phyloP scores from a whole-genome alignment of 345 rosid species.

The sweet orange (Citrus sinensis) region DVS_A1.0 CM039166.1:23772001-23772500 shows the following conservation, averaged over 20 bases:
- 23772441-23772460: conserved; percentile 25
- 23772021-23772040: not conserved
- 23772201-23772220: not conserved
- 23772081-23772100: not conserved
- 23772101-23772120: not conserved
- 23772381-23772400: conserved; percentile 29
- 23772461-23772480: not conserved
- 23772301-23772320: conserved; percentile 8
- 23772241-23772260: not conserved
- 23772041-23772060: not conserved
- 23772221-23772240: not conserved
- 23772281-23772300: not conserved
- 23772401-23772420: not conserved
- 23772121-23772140: not conserved
- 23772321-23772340: not conserved
- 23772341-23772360: not conserved
- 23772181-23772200: conserved; percentile 29
- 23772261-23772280: not conserved
- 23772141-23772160: not conserved
- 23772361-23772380: conserved; percentile 17
- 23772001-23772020: not conserved
- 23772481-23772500: not conserved
- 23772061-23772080: not conserved
- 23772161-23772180: not conserved
- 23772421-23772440: conserved; percentile 27